Evolutionary conservation across 1,139 yeast species (phyloP).

Genomic region (Pneumocystis carinii): DNA sequence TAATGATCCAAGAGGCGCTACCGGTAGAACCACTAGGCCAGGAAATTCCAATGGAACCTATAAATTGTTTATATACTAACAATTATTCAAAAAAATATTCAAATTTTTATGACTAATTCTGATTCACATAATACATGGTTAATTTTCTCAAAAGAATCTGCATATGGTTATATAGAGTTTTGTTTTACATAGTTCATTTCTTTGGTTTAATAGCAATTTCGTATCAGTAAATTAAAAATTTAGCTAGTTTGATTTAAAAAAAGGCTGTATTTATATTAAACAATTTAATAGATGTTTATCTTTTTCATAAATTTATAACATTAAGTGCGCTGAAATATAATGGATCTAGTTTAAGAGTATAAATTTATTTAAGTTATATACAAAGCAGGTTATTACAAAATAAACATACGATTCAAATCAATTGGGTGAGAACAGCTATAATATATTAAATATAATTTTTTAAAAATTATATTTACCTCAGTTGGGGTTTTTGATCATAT

Average conservation of each 20-base stretch:
- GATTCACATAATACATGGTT: not conserved
- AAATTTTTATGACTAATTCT: not conserved
- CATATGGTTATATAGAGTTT: not conserved
- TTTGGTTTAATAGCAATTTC: not conserved
- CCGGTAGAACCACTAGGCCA: not conserved
- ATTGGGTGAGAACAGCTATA: not conserved
- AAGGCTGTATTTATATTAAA: not conserved
- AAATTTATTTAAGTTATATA: not conserved
- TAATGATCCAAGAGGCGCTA: not conserved
- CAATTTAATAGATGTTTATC: not conserved
- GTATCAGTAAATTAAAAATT: not conserved
- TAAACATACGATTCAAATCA: not conserved
- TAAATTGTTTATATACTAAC: not conserved
- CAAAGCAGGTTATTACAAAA: not conserved
- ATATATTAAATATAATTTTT: not conserved
- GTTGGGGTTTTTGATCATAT: constrained; percentile 1
- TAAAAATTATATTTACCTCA: not conserved
- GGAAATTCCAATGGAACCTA: not conserved
- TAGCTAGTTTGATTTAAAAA: constrained; percentile 1
- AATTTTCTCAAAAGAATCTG: not conserved
- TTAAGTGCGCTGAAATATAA: not conserved
- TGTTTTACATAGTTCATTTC: not conserved
- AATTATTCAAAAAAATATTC: not conserved
- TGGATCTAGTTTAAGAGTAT: not conserved
- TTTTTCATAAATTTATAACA: not conserved